Evolutionary conservation across 192 early-diverging fungal genomes (phyloP).

Genomic region (Podila minutissima): DNA sequence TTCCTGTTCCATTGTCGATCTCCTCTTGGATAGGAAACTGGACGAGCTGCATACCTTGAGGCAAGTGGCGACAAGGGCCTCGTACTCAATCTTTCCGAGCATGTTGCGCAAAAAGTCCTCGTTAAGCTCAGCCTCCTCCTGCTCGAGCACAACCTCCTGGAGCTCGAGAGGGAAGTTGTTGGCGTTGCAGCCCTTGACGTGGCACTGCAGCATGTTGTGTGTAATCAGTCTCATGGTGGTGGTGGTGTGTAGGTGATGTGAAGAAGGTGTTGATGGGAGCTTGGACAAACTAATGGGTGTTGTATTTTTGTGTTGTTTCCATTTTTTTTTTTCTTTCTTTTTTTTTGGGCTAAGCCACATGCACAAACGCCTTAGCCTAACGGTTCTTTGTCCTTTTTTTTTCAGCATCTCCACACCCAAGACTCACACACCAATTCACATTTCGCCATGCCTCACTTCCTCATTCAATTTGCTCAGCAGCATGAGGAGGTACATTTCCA

Average conservation of each 20-base stretch:
- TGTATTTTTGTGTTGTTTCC: neutral
- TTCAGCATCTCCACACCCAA: neutral
- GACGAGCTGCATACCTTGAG: conserved; percentile 59
- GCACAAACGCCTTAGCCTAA: neutral
- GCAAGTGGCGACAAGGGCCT: conserved; percentile 70
- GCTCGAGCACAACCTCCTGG: conserved; percentile 84
- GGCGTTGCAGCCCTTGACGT: conserved; percentile 93
- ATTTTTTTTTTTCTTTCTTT: neutral
- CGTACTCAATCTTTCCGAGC: conserved; percentile 85
- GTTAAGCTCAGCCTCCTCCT: conserved; percentile 89
- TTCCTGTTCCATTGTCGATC: neutral
- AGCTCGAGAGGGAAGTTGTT: conserved; percentile 93
- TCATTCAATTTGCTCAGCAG: conserved; percentile 81
- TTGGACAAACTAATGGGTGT: neutral
- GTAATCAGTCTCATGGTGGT: conserved; percentile 87
- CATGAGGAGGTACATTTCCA: conserved; percentile 42
- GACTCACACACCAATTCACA: neutral
- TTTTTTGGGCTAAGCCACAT: neutral
- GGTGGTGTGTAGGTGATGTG: neutral
- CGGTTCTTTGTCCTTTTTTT: neutral
- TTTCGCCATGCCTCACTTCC: conserved; percentile 58
- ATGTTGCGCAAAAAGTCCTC: conserved; percentile 85
- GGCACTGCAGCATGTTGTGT: conserved; percentile 99
- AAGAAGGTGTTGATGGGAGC: neutral
- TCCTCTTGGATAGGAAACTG: neutral